Base-by-base conservation (phyloP, 129 eudicot genomes). In the Flaveria robusta region DNA sequence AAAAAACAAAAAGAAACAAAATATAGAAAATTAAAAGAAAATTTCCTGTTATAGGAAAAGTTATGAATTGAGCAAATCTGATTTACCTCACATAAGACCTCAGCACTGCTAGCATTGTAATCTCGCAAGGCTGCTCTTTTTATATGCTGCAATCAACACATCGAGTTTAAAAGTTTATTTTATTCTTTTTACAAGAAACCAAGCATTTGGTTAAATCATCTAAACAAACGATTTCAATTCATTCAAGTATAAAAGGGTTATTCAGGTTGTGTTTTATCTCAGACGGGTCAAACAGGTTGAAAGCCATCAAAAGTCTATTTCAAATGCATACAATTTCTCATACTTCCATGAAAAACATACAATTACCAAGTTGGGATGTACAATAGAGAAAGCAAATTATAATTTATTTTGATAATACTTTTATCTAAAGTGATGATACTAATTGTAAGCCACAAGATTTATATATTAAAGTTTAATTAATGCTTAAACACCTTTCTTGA, bases 51-150 rank as follows among this genome's bases (percentile, higher is more conserved):
- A 29, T 7, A 14, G 43, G 43, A 29, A 16, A 47, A 16, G 66
- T 72, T 10, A 24, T 20, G 34, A 22, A 24, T 18, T 19, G 24
- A 58, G 63, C 50, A 26, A 37, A n/a, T 12, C 7, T 6, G 14
- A 29, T 73, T 80, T 81, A 93, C 98, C 98, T 94, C 96, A 5
- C 99, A 94, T 60, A 94, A 24, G 60, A 94, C 96, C 81, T 94
- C 99, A 16, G 99, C 99, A 29, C 96, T 91, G 55, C 84, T 83
- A 68, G 97, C 99, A 79, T 82, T 84, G 71, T 74, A 87, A 68
- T 94, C 97, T 54, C 96, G 79, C 89, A 91, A 68, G 11, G 91
- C 99, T 20, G 88, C 78, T 84, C 91, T 87, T 78, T 84, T 91
- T 11, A 93, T 81, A 70, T 93, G 92, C 98, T 93, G 84, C 52